Percentiles rank a stretch among this genome's conserved stretches.
Evolutionary conservation across 225 moss, liverwort and hornwort genomes (phyloP).

Genomic region (Anthoceros angustus): DNA sequence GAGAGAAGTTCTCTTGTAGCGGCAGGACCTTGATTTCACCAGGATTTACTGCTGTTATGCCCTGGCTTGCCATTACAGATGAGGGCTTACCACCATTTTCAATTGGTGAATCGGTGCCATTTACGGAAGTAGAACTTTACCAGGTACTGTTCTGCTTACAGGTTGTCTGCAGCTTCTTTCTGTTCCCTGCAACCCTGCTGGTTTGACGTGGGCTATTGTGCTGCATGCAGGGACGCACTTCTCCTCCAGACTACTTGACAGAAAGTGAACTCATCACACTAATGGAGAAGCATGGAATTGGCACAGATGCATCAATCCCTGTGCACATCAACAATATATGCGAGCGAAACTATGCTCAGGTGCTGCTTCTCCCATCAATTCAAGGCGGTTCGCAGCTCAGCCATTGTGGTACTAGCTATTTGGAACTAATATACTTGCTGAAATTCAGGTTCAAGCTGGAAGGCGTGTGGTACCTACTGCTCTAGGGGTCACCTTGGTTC

Average conservation of each 20-base stretch:
- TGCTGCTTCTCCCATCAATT: conserved; percentile 9
- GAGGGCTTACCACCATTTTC: conserved; percentile 66
- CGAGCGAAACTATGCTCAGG: conserved; percentile 98
- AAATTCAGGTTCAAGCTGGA: conserved; percentile 74
- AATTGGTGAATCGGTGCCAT: conserved; percentile 43
- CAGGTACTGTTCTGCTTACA: conserved; percentile 32
- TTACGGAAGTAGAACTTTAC: conserved; percentile 78
- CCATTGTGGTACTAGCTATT: not conserved
- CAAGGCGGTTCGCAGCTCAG: not conserved
- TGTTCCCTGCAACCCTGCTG: too few species aligned
- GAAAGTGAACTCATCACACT: conserved; percentile 96
- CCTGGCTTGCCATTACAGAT: conserved; percentile 87
- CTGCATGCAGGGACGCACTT: conserved; percentile 56
- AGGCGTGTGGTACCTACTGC: conserved; percentile 88
- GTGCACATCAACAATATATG: conserved; percentile 99
- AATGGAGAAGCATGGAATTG: conserved; percentile 98
- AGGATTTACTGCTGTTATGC: conserved; percentile 93
- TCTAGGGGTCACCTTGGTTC: conserved; percentile 74
- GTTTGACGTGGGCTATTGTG: too few species aligned
- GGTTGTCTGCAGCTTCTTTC: not conserved
- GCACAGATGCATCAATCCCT: conserved; percentile 95
- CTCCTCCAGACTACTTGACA: conserved; percentile 84
- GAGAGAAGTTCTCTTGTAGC: conserved; percentile 63
- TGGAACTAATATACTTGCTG: not conserved
- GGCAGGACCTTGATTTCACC: conserved; percentile 63